These are phyloP conservation scores for Botrytis fragariae DNA, from an alignment of 2,329 filamentous ascomycete genomes.

Conservation along the genomic window DNA sequence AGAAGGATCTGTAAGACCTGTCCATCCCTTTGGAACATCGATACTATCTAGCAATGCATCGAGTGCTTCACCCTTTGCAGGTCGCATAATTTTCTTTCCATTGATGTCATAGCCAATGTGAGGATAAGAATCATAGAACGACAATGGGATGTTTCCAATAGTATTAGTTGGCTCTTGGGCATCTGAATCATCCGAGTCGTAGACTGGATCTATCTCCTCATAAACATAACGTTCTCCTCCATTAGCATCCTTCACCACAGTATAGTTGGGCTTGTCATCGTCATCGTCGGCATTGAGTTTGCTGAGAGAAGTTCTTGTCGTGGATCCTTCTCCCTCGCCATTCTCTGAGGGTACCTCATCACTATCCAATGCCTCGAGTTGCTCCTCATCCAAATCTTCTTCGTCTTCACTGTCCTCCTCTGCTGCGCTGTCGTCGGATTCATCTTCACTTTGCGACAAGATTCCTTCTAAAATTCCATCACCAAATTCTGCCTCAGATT, in stretches of 20 bases:
- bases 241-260: slow-evolving; percentile 75
- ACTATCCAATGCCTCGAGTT: slow-evolving; percentile 46
- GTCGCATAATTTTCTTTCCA: slow-evolving; percentile 95
- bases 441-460: slow-evolving; percentile 57
- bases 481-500: slow-evolving; percentile 60
- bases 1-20: slow-evolving; percentile 86
- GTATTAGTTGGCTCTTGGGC: slow-evolving; percentile 78
- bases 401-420: slow-evolving; percentile 47
- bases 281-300: slow-evolving; percentile 42
- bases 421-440: slow-evolving; percentile 53
- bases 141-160: slow-evolving; percentile 89
- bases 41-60: slow-evolving; percentile 95
- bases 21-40: slow-evolving; percentile 96
- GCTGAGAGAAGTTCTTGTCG: slow-evolving; percentile 42
- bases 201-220: slow-evolving; percentile 87
- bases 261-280: slow-evolving; percentile 49
- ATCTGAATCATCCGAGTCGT: slow-evolving; percentile 94
- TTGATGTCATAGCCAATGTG: slow-evolving; percentile 99
- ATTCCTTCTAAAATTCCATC: slow-evolving; percentile 55
- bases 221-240: slow-evolving; percentile 90
- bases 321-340: slow-evolving; percentile 36
- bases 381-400: slow-evolving; percentile 41
- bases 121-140: slow-evolving; percentile 95
- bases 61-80: slow-evolving; percentile 87
- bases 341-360: slow-evolving; percentile 49